Base-by-base conservation (phyloP, 176 grass and related monocot genomes). In the Carex cristatella region DNA sequence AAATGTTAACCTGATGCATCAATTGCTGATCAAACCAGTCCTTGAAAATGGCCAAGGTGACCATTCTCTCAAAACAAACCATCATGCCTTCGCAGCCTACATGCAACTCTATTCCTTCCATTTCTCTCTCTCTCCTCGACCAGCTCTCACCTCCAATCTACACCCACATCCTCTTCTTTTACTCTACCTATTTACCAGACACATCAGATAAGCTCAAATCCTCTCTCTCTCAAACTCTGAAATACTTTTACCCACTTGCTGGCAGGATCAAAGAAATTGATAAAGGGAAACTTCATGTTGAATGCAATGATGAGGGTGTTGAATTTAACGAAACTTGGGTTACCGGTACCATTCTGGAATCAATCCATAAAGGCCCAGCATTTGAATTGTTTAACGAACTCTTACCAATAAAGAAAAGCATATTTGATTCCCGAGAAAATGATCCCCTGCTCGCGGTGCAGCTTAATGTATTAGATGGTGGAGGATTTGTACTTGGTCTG, bases 161-260 rank as follows among this genome's bases (percentile, higher is more conserved):
- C 70, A 75, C 19, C 44, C 42, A 75, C 44, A 30, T 75, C 9
- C 70, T 75, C 44, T 75, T 75, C 44, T 75, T 75, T 46, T 75
- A 75, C 40, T 51, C 70, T 3, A 75, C 40, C 3, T 53, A 75
- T 30, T 75, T 42, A 27, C 18, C 10, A 1, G 23, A 53, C 42
- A 53, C 11, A 53, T 2, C 70, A 75, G 44, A 53, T n/a, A 51
- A 28, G 70, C 70, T 75, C 40, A 75, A 75, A 53, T 75, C 44
- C 14, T 75, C 70, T 27, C 69, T 73, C 40, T 75, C 70, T 27
- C 42, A 27, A 53, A 51, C 70, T 51, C 70, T 75, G 46, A 51
- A 75, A 5, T 51, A 49, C 70, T 75, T 75, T 7, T 73, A 73
- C 1, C 69, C 69, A 73, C 27, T 73, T 73, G 69, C 69, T 73